Base-by-base conservation (phyloP, 2,329 filamentous ascomycete species). In the Alternaria arborescens region DNA sequence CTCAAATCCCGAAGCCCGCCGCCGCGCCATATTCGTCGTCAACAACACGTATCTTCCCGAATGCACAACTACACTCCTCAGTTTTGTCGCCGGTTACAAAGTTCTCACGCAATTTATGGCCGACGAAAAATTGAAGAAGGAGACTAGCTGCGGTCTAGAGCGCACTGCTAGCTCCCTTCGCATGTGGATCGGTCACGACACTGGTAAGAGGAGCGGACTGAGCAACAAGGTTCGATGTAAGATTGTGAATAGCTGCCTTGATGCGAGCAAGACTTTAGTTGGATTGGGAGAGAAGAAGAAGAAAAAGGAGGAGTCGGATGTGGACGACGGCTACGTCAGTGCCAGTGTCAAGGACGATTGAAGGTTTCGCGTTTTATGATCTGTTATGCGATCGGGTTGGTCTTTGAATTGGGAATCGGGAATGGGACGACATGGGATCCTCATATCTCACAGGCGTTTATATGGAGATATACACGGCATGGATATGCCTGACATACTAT, bases 151-250 rank as follows among this genome's bases (percentile, higher is more conserved):
- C 20, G 81, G 81, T 1, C 71, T 84, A 4, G 82, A 83, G 60
- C 74, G 80, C 32, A 68, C 83, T 24, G 80, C 81, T 5, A 77
- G 75, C 53, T 78, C 75, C 22, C 67, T 84, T 41, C 75, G 82
- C 4, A 72, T 82, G 50, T 84, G 82, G 82, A 72, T 82, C 40
- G 82, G 82, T 4, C 81, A 80, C 30, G 78, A 79, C 20, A 78
- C 77, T 5, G 81, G 80, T 7, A 73, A 75, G 8, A 72, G 72
- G 8, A 80, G 76, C 38, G 81, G 81, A 0, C 53, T 84, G 58
- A 75, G 70, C 7, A 73, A 72, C 26, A 79, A 76, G 55, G 75
- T 78, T 4, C 73, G 79, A 16, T 72, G 71, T 3, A 72, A 71
- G 44, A 73, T 84, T 36, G 77, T 84, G 8, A 75, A 75, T 38